These are phyloP conservation scores for Acanthamoeba sp. DNA, from an alignment of 208 protist genomes.

Conservation along the genomic window DNA sequence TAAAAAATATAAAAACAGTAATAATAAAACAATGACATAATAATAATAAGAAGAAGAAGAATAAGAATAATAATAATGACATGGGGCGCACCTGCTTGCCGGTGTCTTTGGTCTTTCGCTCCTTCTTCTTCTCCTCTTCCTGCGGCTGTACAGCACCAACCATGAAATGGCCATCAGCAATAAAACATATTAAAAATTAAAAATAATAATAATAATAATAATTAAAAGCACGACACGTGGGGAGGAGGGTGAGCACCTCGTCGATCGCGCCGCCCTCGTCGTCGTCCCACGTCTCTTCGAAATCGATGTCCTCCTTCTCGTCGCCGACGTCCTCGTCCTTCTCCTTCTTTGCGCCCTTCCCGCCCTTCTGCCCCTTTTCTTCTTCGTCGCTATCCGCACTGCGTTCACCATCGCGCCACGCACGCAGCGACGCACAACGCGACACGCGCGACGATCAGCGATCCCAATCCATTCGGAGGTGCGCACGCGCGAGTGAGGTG, in stretches of 20 bases:
- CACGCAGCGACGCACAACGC: not conserved
- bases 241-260: not conserved
- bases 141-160: not conserved
- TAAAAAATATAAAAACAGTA: too few relatives aligned
- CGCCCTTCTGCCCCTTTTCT: not conserved
- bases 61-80: too few relatives aligned
- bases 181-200: too few relatives aligned
- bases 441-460: not conserved
- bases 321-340: conserved; percentile 30
- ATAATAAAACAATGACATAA: too few relatives aligned
- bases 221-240: not conserved
- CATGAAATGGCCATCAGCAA: too few relatives aligned
- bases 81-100: too few relatives aligned
- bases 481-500: not conserved
- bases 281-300: conserved; percentile 46
- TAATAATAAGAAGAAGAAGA: too few relatives aligned
- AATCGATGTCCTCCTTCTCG: conserved; percentile 69
- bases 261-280: not conserved
- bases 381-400: conserved; percentile 43
- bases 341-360: not conserved
- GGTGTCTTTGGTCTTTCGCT: not conserved
- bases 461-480: not conserved
- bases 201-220: too few relatives aligned
- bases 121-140: conserved; percentile 25
- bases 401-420: not conserved